Evolutionary conservation across 164 flowering plant species (phyloP), one percentile per base, ranked within the genome.

Genomic region (Annona squamosa): DNA sequence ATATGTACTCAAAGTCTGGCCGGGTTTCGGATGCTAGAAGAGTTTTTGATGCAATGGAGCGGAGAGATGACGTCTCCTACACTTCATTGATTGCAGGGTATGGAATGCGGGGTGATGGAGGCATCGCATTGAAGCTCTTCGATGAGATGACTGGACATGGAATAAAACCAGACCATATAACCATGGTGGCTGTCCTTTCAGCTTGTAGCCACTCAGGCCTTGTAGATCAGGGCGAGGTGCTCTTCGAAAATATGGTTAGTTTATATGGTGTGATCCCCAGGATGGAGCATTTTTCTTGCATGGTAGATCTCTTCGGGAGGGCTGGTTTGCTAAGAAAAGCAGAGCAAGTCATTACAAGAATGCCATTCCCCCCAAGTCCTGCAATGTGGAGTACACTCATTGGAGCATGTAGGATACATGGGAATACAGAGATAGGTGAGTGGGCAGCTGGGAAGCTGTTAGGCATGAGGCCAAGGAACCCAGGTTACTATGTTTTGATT

Each of bases 131-230:
- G 5, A 70, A 75, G 66, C 79, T 87, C 43, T 87, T 84, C 74
- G 80, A 85, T 69, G 88, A 87, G 78, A 89, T 89, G 93, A 73
- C 48, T 12, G 74, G 45, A 57, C 37, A 17, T 65, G 63, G 77
- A 19, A 83, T 87, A 46, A 78, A 79, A 74, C 88, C 88, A 48
- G 93, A 89, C 68, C 85, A 87, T 70, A 77, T 87, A 79, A 84
- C 91, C 72, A 84, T 87, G 87, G 84, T 86, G 73, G 85, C 91
- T 13, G 85, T 87, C 52, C 80, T 89, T 48, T 82, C 91, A 46
- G 88, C 89, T 44, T 89, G 93, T 75, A 89, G 93, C 69, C 91
- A 89, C 82, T 83, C 87, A 4, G 88, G 93, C 41, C 78, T 85
- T 48, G 83, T 89, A 2, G 43, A 48, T 46, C 74, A 80, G 76